phyloP scores from a whole-genome alignment of 176 grass and related monocot genomes.

The Pontederia crassipes region DNA sequence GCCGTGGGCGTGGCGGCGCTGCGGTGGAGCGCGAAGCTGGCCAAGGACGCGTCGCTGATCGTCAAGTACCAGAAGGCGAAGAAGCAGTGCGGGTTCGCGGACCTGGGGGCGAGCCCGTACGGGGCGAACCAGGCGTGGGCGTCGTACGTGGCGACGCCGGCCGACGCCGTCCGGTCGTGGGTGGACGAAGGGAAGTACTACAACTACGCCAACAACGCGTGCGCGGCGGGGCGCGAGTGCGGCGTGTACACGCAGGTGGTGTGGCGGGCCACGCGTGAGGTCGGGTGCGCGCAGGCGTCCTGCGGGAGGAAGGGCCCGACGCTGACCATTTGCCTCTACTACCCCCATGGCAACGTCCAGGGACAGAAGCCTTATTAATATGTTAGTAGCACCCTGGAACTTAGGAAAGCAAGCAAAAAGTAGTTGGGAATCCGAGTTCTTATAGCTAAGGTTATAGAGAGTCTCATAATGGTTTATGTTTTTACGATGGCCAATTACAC shows the following conservation, averaged over 20 bases:
- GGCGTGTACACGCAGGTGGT: conserved; percentile 95
- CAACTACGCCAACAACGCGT: conserved; percentile 50
- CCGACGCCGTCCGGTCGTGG: conserved; percentile 61
- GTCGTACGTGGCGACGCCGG: conserved; percentile 41
- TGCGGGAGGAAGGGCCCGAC: conserved; percentile 34
- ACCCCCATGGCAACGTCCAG: conserved; percentile 68
- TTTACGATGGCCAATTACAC: no score
- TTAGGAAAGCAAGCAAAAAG: no score
- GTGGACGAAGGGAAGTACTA: conserved; percentile 46
- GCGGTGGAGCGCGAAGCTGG: conserved; percentile 44
- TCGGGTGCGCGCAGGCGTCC: conserved; percentile 65
- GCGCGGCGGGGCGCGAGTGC: conserved; percentile 44
- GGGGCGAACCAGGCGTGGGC: conserved; percentile 72
- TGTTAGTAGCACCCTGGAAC: no score
- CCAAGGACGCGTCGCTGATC: conserved; percentile 3
- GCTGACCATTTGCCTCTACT: conserved; percentile 63
- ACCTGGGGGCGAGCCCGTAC: conserved; percentile 35
- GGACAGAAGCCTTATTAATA: conserved; percentile 63
- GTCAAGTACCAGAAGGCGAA: conserved; percentile 26
- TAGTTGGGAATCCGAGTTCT: no score
- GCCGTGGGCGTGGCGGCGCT: conserved; percentile 39
- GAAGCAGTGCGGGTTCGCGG: conserved; percentile 38
- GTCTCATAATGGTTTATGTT: no score
- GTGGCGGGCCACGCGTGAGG: conserved; percentile 40
- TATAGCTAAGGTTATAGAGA: no score